A percentile compares a stretch with the other conserved stretches of the same genome.
phyloP scores from a whole-genome alignment of 441 rosid species.

The Mallotus japonicus region DNA sequence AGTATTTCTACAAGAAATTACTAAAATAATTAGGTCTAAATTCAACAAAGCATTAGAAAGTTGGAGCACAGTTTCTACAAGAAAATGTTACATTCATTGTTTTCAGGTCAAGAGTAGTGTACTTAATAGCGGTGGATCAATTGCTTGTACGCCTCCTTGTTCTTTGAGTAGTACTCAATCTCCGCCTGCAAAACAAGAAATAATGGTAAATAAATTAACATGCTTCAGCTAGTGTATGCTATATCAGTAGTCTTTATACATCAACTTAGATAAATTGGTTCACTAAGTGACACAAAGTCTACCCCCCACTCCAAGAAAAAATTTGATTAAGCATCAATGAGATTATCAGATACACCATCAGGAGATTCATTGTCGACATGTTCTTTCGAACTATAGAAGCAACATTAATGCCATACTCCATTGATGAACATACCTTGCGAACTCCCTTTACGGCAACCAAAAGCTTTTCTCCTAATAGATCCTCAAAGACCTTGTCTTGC shows the following conservation, averaged over 20 bases:
- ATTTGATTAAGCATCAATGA: too few species aligned
- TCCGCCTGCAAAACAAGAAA: slow-evolving; percentile 55
- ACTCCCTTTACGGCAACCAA: slow-evolving; percentile 69
- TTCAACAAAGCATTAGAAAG: too few species aligned
- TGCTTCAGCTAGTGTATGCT: too few species aligned
- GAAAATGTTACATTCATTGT: neutral
- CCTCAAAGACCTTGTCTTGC: slow-evolving; percentile 52
- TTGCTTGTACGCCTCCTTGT: slow-evolving; percentile 68
- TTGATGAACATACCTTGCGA: slow-evolving; percentile 60
- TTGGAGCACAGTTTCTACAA: too few species aligned
- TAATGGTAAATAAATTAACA: too few species aligned
- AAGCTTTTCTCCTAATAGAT: slow-evolving; percentile 71
- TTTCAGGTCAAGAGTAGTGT: neutral
- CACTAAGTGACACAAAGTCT: too few species aligned
- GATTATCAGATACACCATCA: neutral
- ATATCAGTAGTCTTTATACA: too few species aligned
- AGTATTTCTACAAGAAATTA: too few species aligned
- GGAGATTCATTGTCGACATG: neutral
- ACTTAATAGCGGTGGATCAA: slow-evolving; percentile 73
- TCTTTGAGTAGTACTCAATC: slow-evolving; percentile 55
- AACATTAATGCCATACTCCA: neutral
- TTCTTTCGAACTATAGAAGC: neutral
- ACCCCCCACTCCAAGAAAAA: too few species aligned
- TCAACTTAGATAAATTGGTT: too few species aligned
- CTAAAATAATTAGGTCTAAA: too few species aligned